These are phyloP conservation scores for Isatis tinctoria DNA, from an alignment of 345 rosid species.

Conservation along the genomic window DNA sequence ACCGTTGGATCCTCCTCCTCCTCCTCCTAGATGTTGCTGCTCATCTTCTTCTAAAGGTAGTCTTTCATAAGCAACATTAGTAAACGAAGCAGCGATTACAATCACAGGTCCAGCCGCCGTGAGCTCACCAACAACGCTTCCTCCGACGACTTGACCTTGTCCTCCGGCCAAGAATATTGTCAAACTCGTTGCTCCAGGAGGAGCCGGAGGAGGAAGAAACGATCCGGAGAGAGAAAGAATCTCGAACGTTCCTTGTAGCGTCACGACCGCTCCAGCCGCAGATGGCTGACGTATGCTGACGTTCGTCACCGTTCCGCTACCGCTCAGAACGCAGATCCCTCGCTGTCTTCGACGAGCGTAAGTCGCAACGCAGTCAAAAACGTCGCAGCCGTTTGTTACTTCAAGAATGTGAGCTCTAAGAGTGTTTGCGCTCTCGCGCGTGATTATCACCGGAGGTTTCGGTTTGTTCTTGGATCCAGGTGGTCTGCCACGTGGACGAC, in stretches of 20 bases:
- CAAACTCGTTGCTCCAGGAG: slow-evolving; percentile 93
- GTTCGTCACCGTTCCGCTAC: slow-evolving; percentile 89
- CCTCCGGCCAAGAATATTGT: slow-evolving; percentile 91
- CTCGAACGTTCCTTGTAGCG: slow-evolving; percentile 93
- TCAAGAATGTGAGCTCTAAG: slow-evolving; percentile 98
- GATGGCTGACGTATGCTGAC: slow-evolving; percentile 91
- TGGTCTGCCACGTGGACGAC: slow-evolving; percentile 93
- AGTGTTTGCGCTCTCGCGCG: slow-evolving; percentile 93
- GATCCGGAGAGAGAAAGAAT: slow-evolving; percentile 90
- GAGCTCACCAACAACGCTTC: slow-evolving; percentile 93
- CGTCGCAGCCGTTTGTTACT: slow-evolving; percentile 86
- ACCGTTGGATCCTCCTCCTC: slow-evolving; percentile 32
- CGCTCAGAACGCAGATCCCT: slow-evolving; percentile 88
- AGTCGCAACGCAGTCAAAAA: slow-evolving; percentile 79
- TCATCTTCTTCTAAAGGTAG: slow-evolving; percentile 94
- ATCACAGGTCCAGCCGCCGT: slow-evolving; percentile 96
- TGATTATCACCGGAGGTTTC: slow-evolving; percentile 89
- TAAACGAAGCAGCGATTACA: slow-evolving; percentile 88
- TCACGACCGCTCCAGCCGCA: slow-evolving; percentile 77
- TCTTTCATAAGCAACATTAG: slow-evolving; percentile 95
- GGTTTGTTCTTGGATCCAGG: slow-evolving; percentile 95
- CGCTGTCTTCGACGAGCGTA: slow-evolving; percentile 88
- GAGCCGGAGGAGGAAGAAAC: slow-evolving; percentile 95
- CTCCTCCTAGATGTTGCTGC: slow-evolving; percentile 39
- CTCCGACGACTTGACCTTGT: slow-evolving; percentile 96